Conservation (phyloP, 2,329 filamentous ascomycete species). For the Alternaria brassicae region DNA sequence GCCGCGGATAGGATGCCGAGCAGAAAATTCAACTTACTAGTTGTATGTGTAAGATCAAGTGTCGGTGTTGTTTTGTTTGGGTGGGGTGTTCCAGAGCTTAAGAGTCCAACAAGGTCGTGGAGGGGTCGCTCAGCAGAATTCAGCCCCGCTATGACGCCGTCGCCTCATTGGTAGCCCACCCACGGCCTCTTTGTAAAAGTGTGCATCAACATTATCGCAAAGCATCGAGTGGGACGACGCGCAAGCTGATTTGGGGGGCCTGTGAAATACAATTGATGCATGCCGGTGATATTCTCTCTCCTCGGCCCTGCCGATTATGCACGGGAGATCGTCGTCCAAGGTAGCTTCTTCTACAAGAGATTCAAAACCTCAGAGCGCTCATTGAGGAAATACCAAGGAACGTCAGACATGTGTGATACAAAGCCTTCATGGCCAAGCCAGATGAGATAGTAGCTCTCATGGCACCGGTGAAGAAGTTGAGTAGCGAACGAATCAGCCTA, state of each 20-base stretch:
- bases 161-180: constrained; percentile 30
- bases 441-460: neutral
- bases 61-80: constrained; percentile 38
- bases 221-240: constrained; percentile 17
- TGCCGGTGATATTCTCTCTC: constrained; percentile 2
- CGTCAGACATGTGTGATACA: neutral
- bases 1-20: constrained; percentile 44
- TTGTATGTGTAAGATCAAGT: constrained; percentile 30
- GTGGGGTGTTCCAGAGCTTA: constrained; percentile 30
- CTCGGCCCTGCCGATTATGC: neutral
- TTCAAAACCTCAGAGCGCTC: neutral
- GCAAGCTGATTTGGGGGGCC: neutral
- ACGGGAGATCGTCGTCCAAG: constrained; percentile 14
- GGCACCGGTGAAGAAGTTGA: neutral
- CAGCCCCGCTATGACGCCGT: constrained; percentile 33
- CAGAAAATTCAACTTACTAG: constrained; percentile 45
- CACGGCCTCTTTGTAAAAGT: constrained; percentile 30
- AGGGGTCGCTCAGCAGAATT: constrained; percentile 33
- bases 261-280: neutral
- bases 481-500: neutral
- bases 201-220: constrained; percentile 34
- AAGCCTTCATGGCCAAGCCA: neutral
- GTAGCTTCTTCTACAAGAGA: constrained; percentile 1
- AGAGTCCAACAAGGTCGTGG: constrained; percentile 29
- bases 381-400: neutral